Base-by-base conservation (phyloP, 495 filamentous ascomycete genomes). In the Tuber melanosporum region DNA sequence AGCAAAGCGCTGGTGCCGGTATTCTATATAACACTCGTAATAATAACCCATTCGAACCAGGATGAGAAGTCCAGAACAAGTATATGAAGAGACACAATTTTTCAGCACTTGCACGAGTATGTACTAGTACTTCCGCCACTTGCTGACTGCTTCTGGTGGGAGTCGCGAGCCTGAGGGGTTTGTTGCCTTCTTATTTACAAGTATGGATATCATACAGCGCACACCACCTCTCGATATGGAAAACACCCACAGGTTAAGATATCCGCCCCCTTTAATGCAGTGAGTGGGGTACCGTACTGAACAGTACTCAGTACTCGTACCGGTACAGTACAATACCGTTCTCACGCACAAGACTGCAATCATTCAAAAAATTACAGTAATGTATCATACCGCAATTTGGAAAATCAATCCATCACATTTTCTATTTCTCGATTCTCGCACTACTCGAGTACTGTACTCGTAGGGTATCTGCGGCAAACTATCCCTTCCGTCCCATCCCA, bases 391-490 rank as follows among this genome's bases (percentile, higher is more conserved):
- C 8, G 42, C 9, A 43, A 32, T 32, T 32, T 32, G 32, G 9
- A 43, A 43, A 43, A 66, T 32, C 57, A 32, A 66, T 32, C 57
- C 57, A 66, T 66, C 57, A 66, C 57, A 66, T 66, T 66, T 66
- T 3, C 12, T 15, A 66, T 66, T 32, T 17, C 57, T 32, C 57
- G 10, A 66, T 32, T 66, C 57, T 66, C n/a, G 3, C 57, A 66
- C 26, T 66, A 32, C 32, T n/a, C n/a, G n/a, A n/a, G n/a, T n/a
- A n/a, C n/a, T n/a, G n/a, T n/a, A n/a, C n/a, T 32, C 32, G 32
- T 32, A 41, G 39, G 39, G 39, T 41, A 10, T 66, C 57, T 66
- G 26, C 57, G 26, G 10, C 10, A 6, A 66, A 66, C 26, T n/a
- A 32, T 32, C 57, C 10, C 57, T 32, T 66, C 22, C 22, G 12